Conservation (phyloP, 495 filamentous ascomycete genomes). For the Chaetomium tenue region DNA sequence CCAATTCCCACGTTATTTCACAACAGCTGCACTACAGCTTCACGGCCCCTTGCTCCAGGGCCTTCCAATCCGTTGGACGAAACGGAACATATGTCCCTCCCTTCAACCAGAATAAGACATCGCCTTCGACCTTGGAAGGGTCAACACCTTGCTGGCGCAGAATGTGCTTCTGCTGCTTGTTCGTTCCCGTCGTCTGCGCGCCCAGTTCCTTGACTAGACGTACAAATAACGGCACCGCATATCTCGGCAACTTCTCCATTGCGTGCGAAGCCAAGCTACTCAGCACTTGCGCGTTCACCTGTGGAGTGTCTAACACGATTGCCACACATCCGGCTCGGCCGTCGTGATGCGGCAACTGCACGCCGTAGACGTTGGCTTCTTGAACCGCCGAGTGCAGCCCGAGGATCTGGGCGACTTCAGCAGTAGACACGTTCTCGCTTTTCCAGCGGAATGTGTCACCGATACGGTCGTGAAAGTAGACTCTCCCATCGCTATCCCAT, state of each 20-base stretch:
- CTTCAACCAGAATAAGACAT: slow-evolving; percentile 65
- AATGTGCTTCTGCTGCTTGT: slow-evolving; percentile 78
- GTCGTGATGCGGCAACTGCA: slow-evolving; percentile 78
- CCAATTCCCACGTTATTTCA: no score
- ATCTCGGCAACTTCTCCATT: slow-evolving; percentile 58
- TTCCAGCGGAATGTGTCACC: slow-evolving; percentile 98
- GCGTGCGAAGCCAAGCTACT: slow-evolving; percentile 59
- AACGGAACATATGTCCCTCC: slow-evolving; percentile 68
- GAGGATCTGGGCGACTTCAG: slow-evolving; percentile 72
- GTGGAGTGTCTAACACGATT: slow-evolving; percentile 49
- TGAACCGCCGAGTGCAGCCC: slow-evolving; percentile 63
- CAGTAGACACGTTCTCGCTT: slow-evolving; percentile 84
- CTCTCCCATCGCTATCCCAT: slow-evolving; percentile 66
- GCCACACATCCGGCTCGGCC: slow-evolving; percentile 83
- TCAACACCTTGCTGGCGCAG: slow-evolving; percentile 70
- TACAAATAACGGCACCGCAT: slow-evolving; percentile 76
- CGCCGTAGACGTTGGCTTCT: slow-evolving; percentile 89
- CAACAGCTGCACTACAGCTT: slow-evolving; percentile 53
- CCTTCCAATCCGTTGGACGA: slow-evolving; percentile 62
- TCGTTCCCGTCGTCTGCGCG: slow-evolving; percentile 73
- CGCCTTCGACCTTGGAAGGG: slow-evolving; percentile 53
- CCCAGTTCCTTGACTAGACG: slow-evolving; percentile 55
- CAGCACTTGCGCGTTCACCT: slow-evolving; percentile 42
- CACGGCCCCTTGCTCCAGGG: slow-evolving; percentile 62
- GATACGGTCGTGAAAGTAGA: slow-evolving; percentile 85